Base-by-base conservation (phyloP, 148 eudicot species). In the Rheum nobile region DNA sequence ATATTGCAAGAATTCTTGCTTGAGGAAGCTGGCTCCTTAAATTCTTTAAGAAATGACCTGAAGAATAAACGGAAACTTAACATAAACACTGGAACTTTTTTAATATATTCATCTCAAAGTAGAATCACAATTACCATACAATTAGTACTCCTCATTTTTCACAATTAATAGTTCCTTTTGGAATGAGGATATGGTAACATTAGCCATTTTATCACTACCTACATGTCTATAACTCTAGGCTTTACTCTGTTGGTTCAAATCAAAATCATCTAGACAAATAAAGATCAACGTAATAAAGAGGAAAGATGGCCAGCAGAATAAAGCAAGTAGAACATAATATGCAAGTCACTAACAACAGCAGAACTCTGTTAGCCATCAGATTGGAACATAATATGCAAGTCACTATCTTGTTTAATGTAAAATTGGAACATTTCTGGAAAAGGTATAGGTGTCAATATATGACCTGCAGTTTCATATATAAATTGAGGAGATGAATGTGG, bases 1-100 rank as follows among this genome's bases (percentile, higher is more conserved):
- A 92, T 79, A 96, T 96, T 29, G 99, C 96, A 44, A 96, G 88
- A 72, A 96, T 87, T 81, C 99, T 88, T 24, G 96, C 90, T 85
- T 96, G 99, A 73, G 99, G 99, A 78, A 96, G 92, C 76, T 92
- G 96, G 76, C 97, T 96, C 86, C 81, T 90, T 73, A 96, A 83
- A 82, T 84, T 96, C 86, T 84, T 92, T 79, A 96, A 82, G 78
- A 96, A 96, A 71, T 96, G 99, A 78, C 99, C 99, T 96, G 94
- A 79, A 84, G 77, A 79, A 55, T 41, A 16, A 17, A 17, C 41
- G 41, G 9, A 32, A 74, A 35, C 32, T 5, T 65, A 31, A 65
- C 70, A 65, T 65, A 17, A 65, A 31, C 38, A 65, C 38, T 65
- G 70, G 24, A 59, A 26, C 67, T 34, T 63, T 34, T 31, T 65